Base-by-base conservation (phyloP, 2,329 filamentous ascomycete species). In the Orbilia oligospora region DNA sequence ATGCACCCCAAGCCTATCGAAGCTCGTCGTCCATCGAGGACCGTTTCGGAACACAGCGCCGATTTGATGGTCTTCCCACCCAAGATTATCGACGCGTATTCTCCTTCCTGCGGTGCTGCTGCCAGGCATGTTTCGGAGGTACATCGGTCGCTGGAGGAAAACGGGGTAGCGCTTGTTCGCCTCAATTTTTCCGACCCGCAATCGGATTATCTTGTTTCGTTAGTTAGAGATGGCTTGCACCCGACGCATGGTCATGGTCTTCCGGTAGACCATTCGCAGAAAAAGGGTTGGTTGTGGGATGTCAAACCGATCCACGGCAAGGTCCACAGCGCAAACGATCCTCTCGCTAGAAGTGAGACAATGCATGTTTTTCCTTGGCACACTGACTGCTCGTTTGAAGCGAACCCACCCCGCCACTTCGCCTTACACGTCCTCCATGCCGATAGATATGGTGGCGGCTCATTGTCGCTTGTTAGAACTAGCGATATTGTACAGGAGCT, bases 361-460 rank as follows among this genome's bases (percentile, higher is more conserved):
- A 82, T 80, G 63, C 44, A 82, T n/a, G 78, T 80, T 9, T 83
- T 83, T 61, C 82, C 82, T n/a, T 83, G 82, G 82, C 82, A 83
- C 66, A 83, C 82, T 3, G 82, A 83, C 66, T 83, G 82, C 49
- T 82, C 80, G 1, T 83, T 83, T 44, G 82, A 81, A 30, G 46
- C 49, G 14, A 33, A 41, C 10, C 82, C 82, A 18, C 82, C 82
- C 8, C 80, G 81, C 14, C 82, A 80, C 56, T 83, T 83, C 61
- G 82, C 81, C 2, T 80, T 83, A 0, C 81, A 83, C 22, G 80
- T 83, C 12, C 58, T 83, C 14, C 82, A 82, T 8, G 56, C 80
- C 1, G 82, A 83, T 44, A 65, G 73, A 51, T 80, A 33, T 30
- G 81, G 80, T 5, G 82, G 82, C 6, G 82, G 82, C 0, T 80